phyloP scores from a whole-genome alignment of 1,284 basidiomycete species.

The Xerocomus cyaneibrunnescens region DNA sequence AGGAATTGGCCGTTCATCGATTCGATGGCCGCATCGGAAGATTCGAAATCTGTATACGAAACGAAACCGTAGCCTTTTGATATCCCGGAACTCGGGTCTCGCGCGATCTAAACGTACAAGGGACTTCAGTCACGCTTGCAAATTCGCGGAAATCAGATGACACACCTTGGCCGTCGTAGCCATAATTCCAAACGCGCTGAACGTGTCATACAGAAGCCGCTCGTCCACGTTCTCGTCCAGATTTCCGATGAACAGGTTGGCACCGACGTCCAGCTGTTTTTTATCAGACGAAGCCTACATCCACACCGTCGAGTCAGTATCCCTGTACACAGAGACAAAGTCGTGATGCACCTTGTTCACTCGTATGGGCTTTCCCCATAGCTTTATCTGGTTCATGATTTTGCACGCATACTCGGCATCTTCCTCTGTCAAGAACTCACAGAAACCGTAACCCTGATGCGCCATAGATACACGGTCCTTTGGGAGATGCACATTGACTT shows the following conservation, averaged over 20 bases:
- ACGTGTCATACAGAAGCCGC: constrained; percentile 90
- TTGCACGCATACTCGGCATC: constrained; percentile 99
- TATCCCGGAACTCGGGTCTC: constrained; percentile 80
- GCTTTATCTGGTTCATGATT: constrained; percentile 99
- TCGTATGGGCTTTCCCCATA: constrained; percentile 97
- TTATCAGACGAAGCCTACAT: constrained; percentile 50
- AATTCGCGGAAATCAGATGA: constrained; percentile 15
- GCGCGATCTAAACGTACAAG: constrained; percentile 68
- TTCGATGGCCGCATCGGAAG: constrained; percentile 94
- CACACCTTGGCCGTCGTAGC: constrained; percentile 92
- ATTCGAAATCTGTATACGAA: constrained; percentile 95
- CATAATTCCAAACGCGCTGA: constrained; percentile 92
- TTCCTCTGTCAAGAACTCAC: constrained; percentile 97
- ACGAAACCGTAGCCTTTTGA: constrained; percentile 98
- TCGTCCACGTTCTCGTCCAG: constrained; percentile 95
- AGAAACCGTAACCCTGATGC: constrained; percentile 99
- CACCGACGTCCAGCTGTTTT: constrained; percentile 97
- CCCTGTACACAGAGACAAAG: neutral
- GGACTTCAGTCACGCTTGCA: neutral
- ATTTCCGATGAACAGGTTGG: constrained; percentile 96
- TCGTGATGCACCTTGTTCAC: constrained; percentile 44
- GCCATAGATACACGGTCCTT: constrained; percentile 98
- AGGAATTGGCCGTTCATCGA: constrained; percentile 97
- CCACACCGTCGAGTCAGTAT: neutral
- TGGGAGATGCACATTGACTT: constrained; percentile 98